Conservation (phyloP, 192 early-diverging fungal genomes). For the Podila epicladia region DNA sequence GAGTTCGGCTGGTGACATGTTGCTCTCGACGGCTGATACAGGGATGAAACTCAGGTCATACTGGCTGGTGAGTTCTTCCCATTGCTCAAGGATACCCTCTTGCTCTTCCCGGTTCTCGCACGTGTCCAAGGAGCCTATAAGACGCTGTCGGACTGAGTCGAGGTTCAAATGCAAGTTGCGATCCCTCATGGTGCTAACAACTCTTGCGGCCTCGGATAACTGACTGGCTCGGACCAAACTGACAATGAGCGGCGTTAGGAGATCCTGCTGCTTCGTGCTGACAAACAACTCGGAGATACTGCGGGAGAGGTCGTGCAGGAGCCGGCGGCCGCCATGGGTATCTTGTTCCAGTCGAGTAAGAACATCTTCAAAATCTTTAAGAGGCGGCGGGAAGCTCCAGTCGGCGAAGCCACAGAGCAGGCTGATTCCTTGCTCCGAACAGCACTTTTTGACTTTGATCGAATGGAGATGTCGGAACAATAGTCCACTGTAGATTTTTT, state of each 20-base stretch:
- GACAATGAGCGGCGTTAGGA: slow-evolving; percentile 15
- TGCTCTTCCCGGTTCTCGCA: neutral
- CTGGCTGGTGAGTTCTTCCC: slow-evolving; percentile 10
- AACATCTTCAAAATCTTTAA: neutral
- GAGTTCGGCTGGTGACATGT: neutral
- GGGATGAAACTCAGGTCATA: neutral
- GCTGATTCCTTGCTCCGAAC: neutral
- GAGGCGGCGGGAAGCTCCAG: neutral
- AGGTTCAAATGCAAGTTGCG: slow-evolving; percentile 4
- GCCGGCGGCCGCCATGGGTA: neutral
- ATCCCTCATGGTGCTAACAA: slow-evolving; percentile 18
- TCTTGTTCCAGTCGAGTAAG: neutral
- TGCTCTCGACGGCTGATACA: neutral
- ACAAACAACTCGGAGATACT: slow-evolving; percentile 19
- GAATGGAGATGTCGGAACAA: neutral
- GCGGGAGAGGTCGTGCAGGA: slow-evolving; percentile 8
- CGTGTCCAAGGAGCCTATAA: neutral
- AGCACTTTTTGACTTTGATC: neutral
- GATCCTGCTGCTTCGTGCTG: neutral
- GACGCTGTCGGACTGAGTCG: slow-evolving; percentile 10
- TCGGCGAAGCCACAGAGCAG: neutral
- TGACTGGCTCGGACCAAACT: slow-evolving; percentile 5
- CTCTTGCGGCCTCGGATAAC: slow-evolving; percentile 19
- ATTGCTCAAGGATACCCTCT: slow-evolving; percentile 9
- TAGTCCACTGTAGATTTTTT: neutral